Percentiles rank a stretch among this genome's conserved stretches.
Conservation (phyloP, 306 rosid species). For the Calophaca sinica region DNA sequence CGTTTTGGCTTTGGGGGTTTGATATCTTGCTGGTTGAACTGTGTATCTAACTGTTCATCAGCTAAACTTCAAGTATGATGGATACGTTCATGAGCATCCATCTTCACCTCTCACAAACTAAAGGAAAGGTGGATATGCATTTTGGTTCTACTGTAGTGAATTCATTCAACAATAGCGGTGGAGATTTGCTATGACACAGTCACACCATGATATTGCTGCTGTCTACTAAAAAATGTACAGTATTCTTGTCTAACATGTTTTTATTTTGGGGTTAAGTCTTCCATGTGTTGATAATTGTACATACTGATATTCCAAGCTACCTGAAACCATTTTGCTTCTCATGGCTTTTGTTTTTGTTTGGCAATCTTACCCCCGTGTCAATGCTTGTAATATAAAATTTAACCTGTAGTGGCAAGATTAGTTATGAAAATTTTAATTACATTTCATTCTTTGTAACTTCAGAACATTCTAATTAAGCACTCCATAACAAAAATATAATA, state of each 20-base stretch:
- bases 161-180: conserved; percentile 31
- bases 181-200: conserved; percentile 22
- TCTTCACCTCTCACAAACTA: background rate
- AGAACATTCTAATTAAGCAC: background rate
- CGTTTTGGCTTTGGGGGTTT: conserved; percentile 51
- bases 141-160: conserved; percentile 20
- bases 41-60: conserved; percentile 58
- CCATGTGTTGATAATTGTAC: conserved; percentile 37
- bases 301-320: conserved; percentile 23
- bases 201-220: conserved; percentile 1
- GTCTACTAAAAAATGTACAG: conserved; percentile 39
- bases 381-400: conserved; percentile 19
- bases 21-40: conserved; percentile 64
- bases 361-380: background rate
- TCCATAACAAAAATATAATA: too few relatives aligned
- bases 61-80: conserved; percentile 48
- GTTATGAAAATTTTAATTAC: conserved; percentile 1
- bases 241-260: conserved; percentile 23
- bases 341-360: conserved; percentile 15
- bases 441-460: background rate
- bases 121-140: background rate
- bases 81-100: conserved; percentile 16
- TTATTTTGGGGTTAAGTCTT: conserved; percentile 8
- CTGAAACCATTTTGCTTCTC: conserved; percentile 12
- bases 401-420: conserved; percentile 15